These are phyloP conservation scores for Auxenochlorella protothecoides DNA, from an alignment of 139 green algal species.

Conservation along the genomic window DNA sequence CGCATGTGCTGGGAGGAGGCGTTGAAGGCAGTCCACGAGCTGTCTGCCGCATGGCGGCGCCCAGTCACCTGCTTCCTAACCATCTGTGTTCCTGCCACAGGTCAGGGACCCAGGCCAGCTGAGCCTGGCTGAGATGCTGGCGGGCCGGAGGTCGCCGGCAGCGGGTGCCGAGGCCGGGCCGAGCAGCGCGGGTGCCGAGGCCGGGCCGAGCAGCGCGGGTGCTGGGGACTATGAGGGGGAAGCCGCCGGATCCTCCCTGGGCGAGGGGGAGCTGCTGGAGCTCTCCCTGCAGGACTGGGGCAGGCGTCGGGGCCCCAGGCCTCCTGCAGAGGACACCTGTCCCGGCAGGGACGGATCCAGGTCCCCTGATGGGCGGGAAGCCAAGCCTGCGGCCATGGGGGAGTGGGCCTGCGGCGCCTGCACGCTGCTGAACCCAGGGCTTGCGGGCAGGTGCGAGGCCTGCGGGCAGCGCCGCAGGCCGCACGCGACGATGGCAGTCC, in stretches of 20 bases:
- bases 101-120: slow-evolving; percentile 1
- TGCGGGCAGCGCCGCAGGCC: slow-evolving; percentile 1
- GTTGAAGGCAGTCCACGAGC: background rate
- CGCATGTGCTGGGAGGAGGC: background rate
- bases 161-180: background rate
- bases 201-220: background rate
- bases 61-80: background rate
- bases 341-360: background rate
- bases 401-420: slow-evolving; percentile 12
- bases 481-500: too few species aligned
- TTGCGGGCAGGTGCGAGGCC: slow-evolving; percentile 8
- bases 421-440: slow-evolving; percentile 9
- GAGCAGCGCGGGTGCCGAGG: background rate
- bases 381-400: background rate
- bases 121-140: slow-evolving; percentile 16
- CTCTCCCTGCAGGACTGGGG: slow-evolving; percentile 1
- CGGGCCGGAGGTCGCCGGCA: background rate
- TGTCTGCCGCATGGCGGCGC: background rate
- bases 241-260: background rate
- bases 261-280: slow-evolving; percentile 3
- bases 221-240: background rate
- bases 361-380: background rate
- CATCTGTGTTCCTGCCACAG: background rate
- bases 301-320: background rate
- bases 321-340: background rate